Evolutionary conservation across 2,329 filamentous ascomycete genomes (phyloP), one percentile per base, ranked within the genome.

Genomic region (Aspergillus nomiae): DNA sequence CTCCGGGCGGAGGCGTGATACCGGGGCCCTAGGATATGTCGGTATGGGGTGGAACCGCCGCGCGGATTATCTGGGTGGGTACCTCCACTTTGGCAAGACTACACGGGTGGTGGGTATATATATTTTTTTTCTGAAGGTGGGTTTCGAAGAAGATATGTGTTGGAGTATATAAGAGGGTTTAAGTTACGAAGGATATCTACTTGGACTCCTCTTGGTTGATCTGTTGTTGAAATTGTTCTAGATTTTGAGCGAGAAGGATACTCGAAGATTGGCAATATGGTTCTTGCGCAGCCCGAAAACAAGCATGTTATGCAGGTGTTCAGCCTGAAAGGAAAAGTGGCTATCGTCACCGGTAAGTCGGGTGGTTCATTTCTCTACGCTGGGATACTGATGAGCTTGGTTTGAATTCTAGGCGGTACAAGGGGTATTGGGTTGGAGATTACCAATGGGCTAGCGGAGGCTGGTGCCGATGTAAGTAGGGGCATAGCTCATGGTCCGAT

Each of bases 371-470:
- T 9, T 14, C 45, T 28, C 2, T 28, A 19, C 24, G 5, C 3
- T n/a, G 8, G 7, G 11, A 19, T 19, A 16, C 11, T 24, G 38
- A 41, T n/a, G 1, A 1, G 0, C n/a, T n/a, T 41, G 38, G 0
- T n/a, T 10, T 41, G 38, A 9, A 41, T 2, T 41, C 9, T 41
- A 65, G 76, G 76, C 7, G 77, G 72, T 24, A 73, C 71, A 8
- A 70, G 74, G 24, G 77, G 77, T n/a, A 79, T 79, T 21, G 77
- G 76, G 1, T 71, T 77, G 14, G 77, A 77, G 41, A 77, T 82
- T n/a, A 75, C 78, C 4, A 71, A 73, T 38, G 78, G 71, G 16
- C 69, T 77, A n/a, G 78, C 77, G 6, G 73, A 77, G 65, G 76
- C 77, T 19, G 80, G 80, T 16, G 78, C 78, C 9, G 69, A 77